Percentiles rank a stretch among this genome's conserved stretches.
These are phyloP conservation scores for Hibiscus mutabilis DNA, from an alignment of 345 rosid species.

Conservation along the genomic window DNA sequence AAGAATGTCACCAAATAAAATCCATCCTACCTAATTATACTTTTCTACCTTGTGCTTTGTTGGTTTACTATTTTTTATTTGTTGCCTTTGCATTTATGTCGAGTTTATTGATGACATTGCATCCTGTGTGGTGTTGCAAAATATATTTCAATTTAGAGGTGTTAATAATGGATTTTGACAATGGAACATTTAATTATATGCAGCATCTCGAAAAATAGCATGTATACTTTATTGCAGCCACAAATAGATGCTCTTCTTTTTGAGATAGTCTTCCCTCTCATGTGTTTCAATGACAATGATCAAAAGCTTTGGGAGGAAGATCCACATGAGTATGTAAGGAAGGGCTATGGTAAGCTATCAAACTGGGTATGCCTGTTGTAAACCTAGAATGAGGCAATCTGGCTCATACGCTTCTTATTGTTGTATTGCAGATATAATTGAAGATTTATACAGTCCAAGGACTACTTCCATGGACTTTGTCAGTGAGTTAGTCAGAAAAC, in stretches of 20 bases:
- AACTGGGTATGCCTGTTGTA: not conserved
- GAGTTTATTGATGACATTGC: not conserved
- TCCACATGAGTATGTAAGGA: conserved; percentile 98
- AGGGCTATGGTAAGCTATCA: conserved; percentile 86
- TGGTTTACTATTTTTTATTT: not conserved
- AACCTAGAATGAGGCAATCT: not conserved
- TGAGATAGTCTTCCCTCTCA: conserved; percentile 95
- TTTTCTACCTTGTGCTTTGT: not conserved
- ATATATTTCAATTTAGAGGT: not conserved
- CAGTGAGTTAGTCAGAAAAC: conserved; percentile 90
- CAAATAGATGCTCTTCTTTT: conserved; percentile 82
- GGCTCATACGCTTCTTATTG: conserved; percentile 14
- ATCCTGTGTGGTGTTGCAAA: not conserved
- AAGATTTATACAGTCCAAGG: conserved; percentile 96
- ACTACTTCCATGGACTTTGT: conserved; percentile 99
- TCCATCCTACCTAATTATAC: not conserved
- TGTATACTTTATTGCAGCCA: conserved; percentile 81
- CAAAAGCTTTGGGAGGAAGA: conserved; percentile 99
- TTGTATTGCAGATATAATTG: conserved; percentile 76
- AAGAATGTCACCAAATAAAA: not conserved
- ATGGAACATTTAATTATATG: conserved; percentile 13
- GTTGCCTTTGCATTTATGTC: not conserved
- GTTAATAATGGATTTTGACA: not conserved
- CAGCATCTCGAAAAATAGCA: conserved; percentile 79
- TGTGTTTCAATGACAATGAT: conserved; percentile 97